Evolutionary conservation across 2,329 filamentous ascomycete species (phyloP).

Genomic region (Akanthomyces dipterigenus): DNA sequence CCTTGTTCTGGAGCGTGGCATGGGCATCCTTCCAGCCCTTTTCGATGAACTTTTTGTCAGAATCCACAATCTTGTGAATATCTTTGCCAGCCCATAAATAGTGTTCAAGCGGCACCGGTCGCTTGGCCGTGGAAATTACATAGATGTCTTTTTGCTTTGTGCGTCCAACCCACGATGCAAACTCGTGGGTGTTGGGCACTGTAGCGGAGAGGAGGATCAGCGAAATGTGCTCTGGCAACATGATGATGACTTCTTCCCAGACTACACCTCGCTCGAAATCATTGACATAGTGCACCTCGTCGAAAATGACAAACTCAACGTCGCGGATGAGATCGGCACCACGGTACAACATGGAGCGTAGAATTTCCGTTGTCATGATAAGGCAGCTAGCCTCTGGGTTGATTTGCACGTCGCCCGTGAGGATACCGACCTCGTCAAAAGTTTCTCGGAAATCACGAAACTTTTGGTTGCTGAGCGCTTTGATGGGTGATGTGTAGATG

Average conservation of each 20-base stretch:
- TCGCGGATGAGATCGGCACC: conserved; percentile 94
- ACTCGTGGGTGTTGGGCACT: conserved; percentile 95
- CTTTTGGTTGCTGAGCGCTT: conserved; percentile 96
- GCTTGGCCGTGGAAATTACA: conserved; percentile 93
- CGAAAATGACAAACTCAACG: conserved; percentile 97
- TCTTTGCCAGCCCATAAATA: conserved; percentile 92
- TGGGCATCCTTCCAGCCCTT: conserved; percentile 94
- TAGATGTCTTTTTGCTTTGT: conserved; percentile 99
- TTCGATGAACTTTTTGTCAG: conserved; percentile 86
- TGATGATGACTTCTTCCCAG: conserved; percentile 99
- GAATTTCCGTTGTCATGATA: conserved; percentile 98
- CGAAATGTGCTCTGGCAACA: conserved; percentile 95
- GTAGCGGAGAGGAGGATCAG: conserved; percentile 93
- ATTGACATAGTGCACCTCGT: conserved; percentile 98
- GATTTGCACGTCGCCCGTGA: conserved; percentile 97
- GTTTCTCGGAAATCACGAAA: conserved; percentile 87
- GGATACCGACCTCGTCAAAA: conserved; percentile 93
- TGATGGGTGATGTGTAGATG: conserved; percentile 98
- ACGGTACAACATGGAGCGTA: conserved; percentile 95
- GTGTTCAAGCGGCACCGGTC: conserved; percentile 90
- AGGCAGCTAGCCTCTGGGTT: conserved; percentile 95
- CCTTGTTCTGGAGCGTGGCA: conserved; percentile 69
- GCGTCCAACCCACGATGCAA: conserved; percentile 94
- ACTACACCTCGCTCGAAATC: conserved; percentile 93
- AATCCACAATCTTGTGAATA: conserved; percentile 90